These are phyloP conservation scores for Beauveria sp. DNA, from an alignment of 2,329 filamentous ascomycete genomes.

Conservation along the genomic window DNA sequence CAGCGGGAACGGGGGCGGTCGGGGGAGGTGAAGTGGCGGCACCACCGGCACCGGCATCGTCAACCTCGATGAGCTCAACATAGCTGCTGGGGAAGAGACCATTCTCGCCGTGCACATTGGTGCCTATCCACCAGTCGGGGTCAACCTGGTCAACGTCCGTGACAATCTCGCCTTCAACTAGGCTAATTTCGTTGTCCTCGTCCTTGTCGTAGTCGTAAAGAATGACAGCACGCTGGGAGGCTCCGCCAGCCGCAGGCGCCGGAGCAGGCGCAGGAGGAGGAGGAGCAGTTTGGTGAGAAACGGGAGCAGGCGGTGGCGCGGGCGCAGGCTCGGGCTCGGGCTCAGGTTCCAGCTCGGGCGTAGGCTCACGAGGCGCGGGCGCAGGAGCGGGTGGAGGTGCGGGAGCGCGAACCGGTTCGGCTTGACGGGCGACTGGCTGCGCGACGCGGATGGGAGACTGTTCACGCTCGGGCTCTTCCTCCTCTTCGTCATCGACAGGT, in stretches of 20 bases:
- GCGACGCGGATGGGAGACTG: constrained; percentile 78
- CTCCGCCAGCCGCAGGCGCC: constrained; percentile 11
- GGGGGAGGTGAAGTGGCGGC: constrained; percentile 24
- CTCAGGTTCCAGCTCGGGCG: constrained; percentile 6
- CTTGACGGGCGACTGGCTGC: constrained; percentile 67
- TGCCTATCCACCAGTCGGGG: constrained; percentile 98
- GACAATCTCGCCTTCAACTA: constrained; percentile 80
- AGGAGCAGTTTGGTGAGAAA: not conserved
- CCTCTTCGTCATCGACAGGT: constrained; percentile 47
- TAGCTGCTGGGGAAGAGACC: constrained; percentile 98
- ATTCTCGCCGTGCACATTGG: constrained; percentile 73
- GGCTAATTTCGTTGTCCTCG: constrained; percentile 92
- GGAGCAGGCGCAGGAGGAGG: constrained; percentile 11
- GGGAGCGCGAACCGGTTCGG: constrained; percentile 8
- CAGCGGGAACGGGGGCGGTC: constrained; percentile 32
- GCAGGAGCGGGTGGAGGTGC: constrained; percentile 9
- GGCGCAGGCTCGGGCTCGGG: constrained; percentile 1
- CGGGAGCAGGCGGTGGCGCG: not conserved
- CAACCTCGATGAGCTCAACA: constrained; percentile 72
- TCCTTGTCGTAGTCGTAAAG: constrained; percentile 97
- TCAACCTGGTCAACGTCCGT: constrained; percentile 96
- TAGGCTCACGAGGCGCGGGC: constrained; percentile 8
- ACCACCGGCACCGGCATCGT: constrained; percentile 30
- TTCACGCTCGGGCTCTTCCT: constrained; percentile 45
- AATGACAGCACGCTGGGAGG: constrained; percentile 61